Conservation (phyloP, 805 yeast species). For the Saccharomycopsis sp. region DNA sequence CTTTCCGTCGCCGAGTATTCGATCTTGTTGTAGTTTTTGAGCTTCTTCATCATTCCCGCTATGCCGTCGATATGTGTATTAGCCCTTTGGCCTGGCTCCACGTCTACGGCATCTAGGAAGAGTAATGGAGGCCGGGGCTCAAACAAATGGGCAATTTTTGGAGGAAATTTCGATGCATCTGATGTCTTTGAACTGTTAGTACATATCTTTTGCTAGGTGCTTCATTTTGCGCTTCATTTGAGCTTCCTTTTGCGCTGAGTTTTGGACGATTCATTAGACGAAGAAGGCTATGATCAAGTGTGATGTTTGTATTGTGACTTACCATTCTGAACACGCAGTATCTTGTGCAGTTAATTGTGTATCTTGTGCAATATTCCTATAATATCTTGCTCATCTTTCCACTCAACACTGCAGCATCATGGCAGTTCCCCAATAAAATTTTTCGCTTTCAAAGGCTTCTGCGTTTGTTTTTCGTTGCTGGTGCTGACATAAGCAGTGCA, state of each 20-base stretch:
- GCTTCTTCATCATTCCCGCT: conserved; percentile 24
- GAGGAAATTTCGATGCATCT: conserved; percentile 27
- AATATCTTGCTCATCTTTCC: too few species aligned
- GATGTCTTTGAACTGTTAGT: conserved; percentile 19
- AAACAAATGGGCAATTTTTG: conserved; percentile 44
- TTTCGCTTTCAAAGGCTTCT: background rate
- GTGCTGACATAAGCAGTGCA: background rate
- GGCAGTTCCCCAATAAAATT: background rate
- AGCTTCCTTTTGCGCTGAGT: too few species aligned
- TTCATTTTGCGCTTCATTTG: too few species aligned
- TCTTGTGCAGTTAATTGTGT: too few species aligned
- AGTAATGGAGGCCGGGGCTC: conserved; percentile 46
- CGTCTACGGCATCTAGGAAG: conserved; percentile 40
- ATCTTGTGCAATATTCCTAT: too few species aligned
- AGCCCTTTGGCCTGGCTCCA: conserved; percentile 36
- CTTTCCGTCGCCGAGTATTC: conserved; percentile 30
- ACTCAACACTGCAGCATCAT: too few species aligned
- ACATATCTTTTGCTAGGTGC: too few species aligned
- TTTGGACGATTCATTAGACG: too few species aligned
- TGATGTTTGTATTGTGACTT: too few species aligned
- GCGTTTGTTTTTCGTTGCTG: background rate
- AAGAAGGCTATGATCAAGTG: too few species aligned
- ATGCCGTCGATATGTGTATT: conserved; percentile 41
- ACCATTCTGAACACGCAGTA: too few species aligned
- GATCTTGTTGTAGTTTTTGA: conserved; percentile 24